phyloP scores from a whole-genome alignment of 1,284 basidiomycete species.

The Ceratobasidium sp. region DNA sequence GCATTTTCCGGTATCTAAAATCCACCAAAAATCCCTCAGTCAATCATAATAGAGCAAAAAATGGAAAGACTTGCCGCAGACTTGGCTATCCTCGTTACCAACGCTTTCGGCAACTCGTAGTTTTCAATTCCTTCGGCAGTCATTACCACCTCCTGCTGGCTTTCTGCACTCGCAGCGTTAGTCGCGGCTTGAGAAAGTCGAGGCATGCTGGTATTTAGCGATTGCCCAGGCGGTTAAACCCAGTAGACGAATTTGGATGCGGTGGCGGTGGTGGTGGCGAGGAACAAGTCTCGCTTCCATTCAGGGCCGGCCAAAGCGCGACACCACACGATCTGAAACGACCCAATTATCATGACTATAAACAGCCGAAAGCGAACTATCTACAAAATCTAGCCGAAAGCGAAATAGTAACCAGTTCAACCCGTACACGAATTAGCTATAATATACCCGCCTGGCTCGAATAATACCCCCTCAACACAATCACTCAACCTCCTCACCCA shows the following conservation, averaged over 20 bases:
- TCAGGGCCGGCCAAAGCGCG: constrained; percentile 2
- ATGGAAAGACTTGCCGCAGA: constrained; percentile 59
- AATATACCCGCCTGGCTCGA: background rate
- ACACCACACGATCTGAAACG: background rate
- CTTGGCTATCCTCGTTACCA: constrained; percentile 86
- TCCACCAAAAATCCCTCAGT: background rate
- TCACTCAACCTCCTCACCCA: constrained; percentile 60
- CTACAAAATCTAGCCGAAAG: background rate
- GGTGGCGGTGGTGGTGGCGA: background rate
- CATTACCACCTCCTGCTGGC: constrained; percentile 73
- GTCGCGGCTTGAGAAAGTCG: constrained; percentile 38
- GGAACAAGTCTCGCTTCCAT: background rate
- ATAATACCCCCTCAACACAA: background rate
- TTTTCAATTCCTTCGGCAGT: constrained; percentile 81
- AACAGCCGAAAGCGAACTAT: background rate
- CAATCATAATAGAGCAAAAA: background rate
- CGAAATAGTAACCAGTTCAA: background rate
- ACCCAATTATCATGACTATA: background rate
- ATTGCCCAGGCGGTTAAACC: background rate
- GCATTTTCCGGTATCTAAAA: constrained; percentile 81
- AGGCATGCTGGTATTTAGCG: constrained; percentile 1
- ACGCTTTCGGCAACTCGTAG: constrained; percentile 83
- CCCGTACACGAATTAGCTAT: constrained; percentile 6
- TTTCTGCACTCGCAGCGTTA: constrained; percentile 60
- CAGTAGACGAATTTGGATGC: background rate